Percentiles rank a stretch among this genome's conserved stretches.
These are phyloP conservation scores for Podospora tetraspora DNA, from an alignment of 495 filamentous ascomycete genomes.

Conservation along the genomic window DNA sequence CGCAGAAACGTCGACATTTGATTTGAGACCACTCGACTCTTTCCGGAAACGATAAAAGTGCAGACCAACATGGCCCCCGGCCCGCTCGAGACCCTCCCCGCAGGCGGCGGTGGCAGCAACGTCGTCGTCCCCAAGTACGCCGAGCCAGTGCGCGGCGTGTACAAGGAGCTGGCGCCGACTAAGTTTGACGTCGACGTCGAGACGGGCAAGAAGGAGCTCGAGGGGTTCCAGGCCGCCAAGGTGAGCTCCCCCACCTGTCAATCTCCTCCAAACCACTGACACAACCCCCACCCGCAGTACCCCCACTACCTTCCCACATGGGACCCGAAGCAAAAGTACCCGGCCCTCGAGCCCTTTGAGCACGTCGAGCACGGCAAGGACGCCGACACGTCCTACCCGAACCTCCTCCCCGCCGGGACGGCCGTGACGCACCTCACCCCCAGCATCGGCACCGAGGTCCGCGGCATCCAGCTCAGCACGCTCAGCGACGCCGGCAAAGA, in stretches of 20 bases:
- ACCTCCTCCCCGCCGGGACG: slow-evolving; percentile 55
- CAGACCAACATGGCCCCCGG: slow-evolving; percentile 26
- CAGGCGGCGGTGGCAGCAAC: slow-evolving; percentile 12
- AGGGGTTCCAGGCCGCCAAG: slow-evolving; percentile 41
- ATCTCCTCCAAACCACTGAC: slow-evolving; percentile 20
- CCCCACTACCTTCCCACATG: slow-evolving; percentile 74
- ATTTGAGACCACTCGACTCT: not conserved
- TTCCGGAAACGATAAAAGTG: not conserved
- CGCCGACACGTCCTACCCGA: slow-evolving; percentile 61
- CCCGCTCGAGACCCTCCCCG: slow-evolving; percentile 33
- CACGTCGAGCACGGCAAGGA: slow-evolving; percentile 69
- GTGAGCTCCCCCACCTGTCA: slow-evolving; percentile 15
- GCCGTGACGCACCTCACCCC: slow-evolving; percentile 59
- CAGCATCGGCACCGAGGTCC: slow-evolving; percentile 69
- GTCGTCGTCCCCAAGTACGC: slow-evolving; percentile 30
- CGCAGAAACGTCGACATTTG: not conserved
- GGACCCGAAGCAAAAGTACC: slow-evolving; percentile 56
- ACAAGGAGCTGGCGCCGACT: slow-evolving; percentile 56
- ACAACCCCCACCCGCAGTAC: slow-evolving; percentile 45
- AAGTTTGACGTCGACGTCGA: slow-evolving; percentile 49
- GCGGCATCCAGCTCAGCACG: slow-evolving; percentile 68
- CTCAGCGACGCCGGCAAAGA: slow-evolving; percentile 66
- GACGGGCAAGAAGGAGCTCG: slow-evolving; percentile 33
- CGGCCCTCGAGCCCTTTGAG: slow-evolving; percentile 60
- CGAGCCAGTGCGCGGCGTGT: slow-evolving; percentile 42